Evolutionary conservation across 2,329 filamentous ascomycete genomes (phyloP).

Genomic region (Paracorniculantispora psalliotae): DNA sequence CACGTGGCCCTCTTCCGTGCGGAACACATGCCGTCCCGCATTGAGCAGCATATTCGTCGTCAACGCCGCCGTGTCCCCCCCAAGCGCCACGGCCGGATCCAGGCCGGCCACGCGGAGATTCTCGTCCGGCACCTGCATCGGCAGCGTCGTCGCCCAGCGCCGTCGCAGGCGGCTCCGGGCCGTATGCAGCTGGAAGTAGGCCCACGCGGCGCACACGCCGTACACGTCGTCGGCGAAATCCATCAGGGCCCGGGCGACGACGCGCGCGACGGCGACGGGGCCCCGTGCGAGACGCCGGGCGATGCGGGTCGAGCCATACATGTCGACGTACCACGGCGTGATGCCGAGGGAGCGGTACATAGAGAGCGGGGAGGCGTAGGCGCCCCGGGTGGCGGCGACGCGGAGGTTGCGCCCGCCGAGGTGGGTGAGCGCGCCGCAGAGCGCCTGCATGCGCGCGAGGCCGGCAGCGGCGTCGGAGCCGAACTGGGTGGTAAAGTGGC

Average conservation of each 20-base stretch:
- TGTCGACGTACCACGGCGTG: slow-evolving; percentile 23
- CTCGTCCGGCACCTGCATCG: neutral
- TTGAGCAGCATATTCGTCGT: slow-evolving; percentile 18
- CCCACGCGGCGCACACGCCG: slow-evolving; percentile 15
- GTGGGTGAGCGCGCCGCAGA: neutral
- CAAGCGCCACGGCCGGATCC: neutral
- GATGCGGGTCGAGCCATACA: slow-evolving; percentile 16
- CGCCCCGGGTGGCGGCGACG: slow-evolving; percentile 2
- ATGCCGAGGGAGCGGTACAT: slow-evolving; percentile 20
- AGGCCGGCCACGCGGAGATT: neutral
- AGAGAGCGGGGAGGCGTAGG: slow-evolving; percentile 18
- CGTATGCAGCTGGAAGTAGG: neutral
- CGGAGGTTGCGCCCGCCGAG: slow-evolving; percentile 17
- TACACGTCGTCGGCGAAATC: slow-evolving; percentile 17
- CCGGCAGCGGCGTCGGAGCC: neutral
- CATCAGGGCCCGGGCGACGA: slow-evolving; percentile 9
- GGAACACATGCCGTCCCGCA: slow-evolving; percentile 21
- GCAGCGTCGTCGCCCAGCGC: neutral
- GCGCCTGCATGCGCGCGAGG: neutral
- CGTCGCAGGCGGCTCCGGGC: neutral
- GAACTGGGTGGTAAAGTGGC: slow-evolving; percentile 8
- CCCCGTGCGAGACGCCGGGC: slow-evolving; percentile 17
- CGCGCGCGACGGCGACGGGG: slow-evolving; percentile 14
- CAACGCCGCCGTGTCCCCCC: slow-evolving; percentile 14
- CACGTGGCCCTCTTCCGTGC: slow-evolving; percentile 25